Percentiles rank a stretch among this genome's conserved stretches.
phyloP scores from a whole-genome alignment of 202 grass and related monocot genomes.

The Panicum virgatum region DNA sequence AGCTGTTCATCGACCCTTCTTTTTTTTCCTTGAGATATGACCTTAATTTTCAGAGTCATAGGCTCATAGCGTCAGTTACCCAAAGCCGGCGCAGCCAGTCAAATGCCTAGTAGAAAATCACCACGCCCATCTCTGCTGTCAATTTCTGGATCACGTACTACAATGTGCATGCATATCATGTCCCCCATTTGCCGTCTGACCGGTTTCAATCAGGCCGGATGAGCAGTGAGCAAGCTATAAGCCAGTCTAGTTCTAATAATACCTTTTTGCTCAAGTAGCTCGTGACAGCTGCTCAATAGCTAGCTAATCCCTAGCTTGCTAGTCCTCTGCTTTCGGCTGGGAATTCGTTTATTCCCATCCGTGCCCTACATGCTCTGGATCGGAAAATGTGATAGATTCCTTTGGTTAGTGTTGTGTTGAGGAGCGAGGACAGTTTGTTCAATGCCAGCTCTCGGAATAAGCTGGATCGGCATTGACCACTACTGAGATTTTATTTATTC shows the following conservation, averaged over 20 bases:
- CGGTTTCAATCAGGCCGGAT: background rate
- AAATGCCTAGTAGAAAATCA: background rate
- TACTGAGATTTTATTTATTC: no score
- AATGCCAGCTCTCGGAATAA: no score
- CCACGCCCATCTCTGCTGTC: background rate
- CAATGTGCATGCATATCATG: background rate
- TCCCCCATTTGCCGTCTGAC: background rate
- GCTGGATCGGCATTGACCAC: no score
- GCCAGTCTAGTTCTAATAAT: background rate
- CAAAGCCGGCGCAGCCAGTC: background rate
- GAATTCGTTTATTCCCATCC: slow-evolving; percentile 26
- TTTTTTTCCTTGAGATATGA: no score
- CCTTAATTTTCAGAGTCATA: no score
- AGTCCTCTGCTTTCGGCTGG: slow-evolving; percentile 33
- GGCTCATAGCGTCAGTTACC: no score
- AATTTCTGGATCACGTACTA: background rate
- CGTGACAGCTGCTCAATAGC: background rate
- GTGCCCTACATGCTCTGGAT: background rate
- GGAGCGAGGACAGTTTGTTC: background rate
- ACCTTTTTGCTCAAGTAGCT: background rate
- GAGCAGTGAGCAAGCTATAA: slow-evolving; percentile 34
- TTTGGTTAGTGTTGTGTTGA: background rate
- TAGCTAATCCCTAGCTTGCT: no score
- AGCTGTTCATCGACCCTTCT: no score
- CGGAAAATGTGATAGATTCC: slow-evolving; percentile 9